phyloP scores from a whole-genome alignment of 2,329 filamentous ascomycete species.

The Hymenoscyphus fructigenus region DNA sequence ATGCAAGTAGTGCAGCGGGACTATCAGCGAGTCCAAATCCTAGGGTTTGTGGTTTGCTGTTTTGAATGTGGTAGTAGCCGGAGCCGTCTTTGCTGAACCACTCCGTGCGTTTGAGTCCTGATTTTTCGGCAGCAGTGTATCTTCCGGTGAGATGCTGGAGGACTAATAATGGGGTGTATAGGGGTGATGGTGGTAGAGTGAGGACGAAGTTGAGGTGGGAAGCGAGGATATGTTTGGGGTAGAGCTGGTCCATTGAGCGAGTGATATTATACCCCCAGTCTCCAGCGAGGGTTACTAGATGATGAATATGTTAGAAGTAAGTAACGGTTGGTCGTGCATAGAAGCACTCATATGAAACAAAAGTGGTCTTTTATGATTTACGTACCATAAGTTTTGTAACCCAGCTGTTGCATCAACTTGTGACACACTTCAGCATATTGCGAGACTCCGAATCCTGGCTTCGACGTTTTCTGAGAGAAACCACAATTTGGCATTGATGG shows the following conservation, averaged over 20 bases:
- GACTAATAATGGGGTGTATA: slow-evolving; percentile 55
- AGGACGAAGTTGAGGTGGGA: slow-evolving; percentile 61
- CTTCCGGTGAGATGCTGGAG: slow-evolving; percentile 54
- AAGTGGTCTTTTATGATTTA: slow-evolving; percentile 43
- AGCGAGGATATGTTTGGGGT: slow-evolving; percentile 56
- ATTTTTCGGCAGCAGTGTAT: slow-evolving; percentile 51
- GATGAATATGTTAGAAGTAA: slow-evolving; percentile 49
- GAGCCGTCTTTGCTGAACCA: slow-evolving; percentile 58
- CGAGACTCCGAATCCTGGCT: slow-evolving; percentile 55
- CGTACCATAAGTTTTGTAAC: slow-evolving; percentile 64
- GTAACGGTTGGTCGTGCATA: too few species aligned
- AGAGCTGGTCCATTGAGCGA: slow-evolving; percentile 58
- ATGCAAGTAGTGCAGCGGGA: slow-evolving; percentile 69
- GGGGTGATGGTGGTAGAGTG: slow-evolving; percentile 48
- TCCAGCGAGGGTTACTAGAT: slow-evolving; percentile 56
- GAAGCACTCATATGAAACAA: slow-evolving; percentile 64
- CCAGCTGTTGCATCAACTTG: slow-evolving; percentile 66
- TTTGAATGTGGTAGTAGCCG: slow-evolving; percentile 60
- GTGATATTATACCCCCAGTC: slow-evolving; percentile 65
- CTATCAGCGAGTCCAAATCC: slow-evolving; percentile 68
- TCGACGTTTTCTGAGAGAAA: slow-evolving; percentile 62
- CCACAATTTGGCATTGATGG: slow-evolving; percentile 57
- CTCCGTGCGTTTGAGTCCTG: slow-evolving; percentile 44
- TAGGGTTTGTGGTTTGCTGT: slow-evolving; percentile 71
- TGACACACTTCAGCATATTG: slow-evolving; percentile 66